phyloP scores from a whole-genome alignment of 768 basidiomycete genomes.

The Termitomyces sp. region DNA sequence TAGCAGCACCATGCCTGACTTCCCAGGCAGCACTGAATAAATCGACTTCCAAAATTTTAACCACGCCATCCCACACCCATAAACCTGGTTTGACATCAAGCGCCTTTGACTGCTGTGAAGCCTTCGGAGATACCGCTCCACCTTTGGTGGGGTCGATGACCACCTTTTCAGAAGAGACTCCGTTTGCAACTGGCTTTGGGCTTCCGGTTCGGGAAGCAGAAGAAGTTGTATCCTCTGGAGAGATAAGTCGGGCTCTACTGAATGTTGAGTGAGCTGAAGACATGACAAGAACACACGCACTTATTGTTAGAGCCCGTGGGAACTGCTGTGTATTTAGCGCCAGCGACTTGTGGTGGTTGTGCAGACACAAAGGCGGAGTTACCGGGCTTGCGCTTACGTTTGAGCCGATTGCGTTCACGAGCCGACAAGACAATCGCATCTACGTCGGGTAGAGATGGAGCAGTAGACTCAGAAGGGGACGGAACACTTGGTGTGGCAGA shows the following conservation, averaged over 20 bases:
- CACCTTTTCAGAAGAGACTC: constrained; percentile 51
- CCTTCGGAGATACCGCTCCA: constrained; percentile 76
- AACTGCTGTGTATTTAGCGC: constrained; percentile 57
- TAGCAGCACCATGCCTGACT: constrained; percentile 86
- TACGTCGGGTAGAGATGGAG: constrained; percentile 33
- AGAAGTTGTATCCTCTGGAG: constrained; percentile 48
- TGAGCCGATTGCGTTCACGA: constrained; percentile 88
- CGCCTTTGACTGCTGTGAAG: constrained; percentile 69
- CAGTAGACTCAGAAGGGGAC: constrained; percentile 44
- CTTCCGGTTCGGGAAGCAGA: constrained; percentile 53
- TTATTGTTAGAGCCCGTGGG: constrained; percentile 51
- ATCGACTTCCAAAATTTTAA: constrained; percentile 74
- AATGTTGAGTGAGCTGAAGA: background rate
- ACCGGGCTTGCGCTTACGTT: constrained; percentile 89
- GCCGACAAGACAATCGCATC: constrained; percentile 68
- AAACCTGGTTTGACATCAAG: constrained; percentile 67
- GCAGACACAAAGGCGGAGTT: constrained; percentile 78
- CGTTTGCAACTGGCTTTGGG: constrained; percentile 40
- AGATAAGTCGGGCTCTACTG: constrained; percentile 67
- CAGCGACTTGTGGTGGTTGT: constrained; percentile 46
- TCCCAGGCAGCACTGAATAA: constrained; percentile 89
- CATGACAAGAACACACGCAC: constrained; percentile 24
- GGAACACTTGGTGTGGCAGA: constrained; percentile 43
- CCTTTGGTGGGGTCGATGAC: constrained; percentile 78
- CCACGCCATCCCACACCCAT: constrained; percentile 87